Conservation (phyloP, 2,329 filamentous ascomycete genomes). For the Fusarium zealandicum region DNA sequence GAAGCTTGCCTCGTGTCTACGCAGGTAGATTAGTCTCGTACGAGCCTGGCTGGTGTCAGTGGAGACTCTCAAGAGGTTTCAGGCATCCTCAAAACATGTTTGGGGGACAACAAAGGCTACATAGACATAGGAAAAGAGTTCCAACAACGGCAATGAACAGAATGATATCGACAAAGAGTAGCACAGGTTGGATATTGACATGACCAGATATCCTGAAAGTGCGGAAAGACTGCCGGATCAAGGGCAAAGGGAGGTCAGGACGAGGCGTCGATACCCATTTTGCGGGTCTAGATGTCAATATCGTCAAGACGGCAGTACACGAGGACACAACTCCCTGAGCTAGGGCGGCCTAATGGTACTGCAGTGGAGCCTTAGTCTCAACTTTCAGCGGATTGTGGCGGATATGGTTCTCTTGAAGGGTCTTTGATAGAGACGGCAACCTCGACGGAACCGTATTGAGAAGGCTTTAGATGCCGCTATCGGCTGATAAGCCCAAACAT, state of each 20-base stretch:
- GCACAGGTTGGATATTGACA: too few species aligned
- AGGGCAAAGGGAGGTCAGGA: not conserved
- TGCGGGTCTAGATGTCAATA: conserved; percentile 4
- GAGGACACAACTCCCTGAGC: not conserved
- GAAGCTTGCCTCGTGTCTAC: not conserved
- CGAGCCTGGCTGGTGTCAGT: conserved; percentile 55
- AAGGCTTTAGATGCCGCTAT: not conserved
- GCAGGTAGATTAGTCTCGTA: conserved; percentile 14
- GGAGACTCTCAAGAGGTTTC: conserved; percentile 57
- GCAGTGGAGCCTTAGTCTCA: not conserved
- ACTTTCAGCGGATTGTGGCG: not conserved
- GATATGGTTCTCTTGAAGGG: not conserved
- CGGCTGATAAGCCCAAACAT: too few species aligned
- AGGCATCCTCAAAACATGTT: conserved; percentile 58
- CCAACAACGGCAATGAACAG: conserved; percentile 59
- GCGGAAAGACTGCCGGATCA: too few species aligned
- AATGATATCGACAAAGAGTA: too few species aligned
- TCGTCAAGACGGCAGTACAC: conserved; percentile 12
- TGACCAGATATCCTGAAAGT: too few species aligned
- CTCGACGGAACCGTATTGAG: not conserved
- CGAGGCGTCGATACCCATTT: not conserved
- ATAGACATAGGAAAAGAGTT: conserved; percentile 54
- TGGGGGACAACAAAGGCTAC: conserved; percentile 59
- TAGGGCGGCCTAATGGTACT: not conserved
- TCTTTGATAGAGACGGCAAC: too few species aligned